Evolutionary conservation across 2,329 filamentous ascomycete species (phyloP), one percentile per base, ranked within the genome.

Genomic region (Graphiopsis chlorocephala): DNA sequence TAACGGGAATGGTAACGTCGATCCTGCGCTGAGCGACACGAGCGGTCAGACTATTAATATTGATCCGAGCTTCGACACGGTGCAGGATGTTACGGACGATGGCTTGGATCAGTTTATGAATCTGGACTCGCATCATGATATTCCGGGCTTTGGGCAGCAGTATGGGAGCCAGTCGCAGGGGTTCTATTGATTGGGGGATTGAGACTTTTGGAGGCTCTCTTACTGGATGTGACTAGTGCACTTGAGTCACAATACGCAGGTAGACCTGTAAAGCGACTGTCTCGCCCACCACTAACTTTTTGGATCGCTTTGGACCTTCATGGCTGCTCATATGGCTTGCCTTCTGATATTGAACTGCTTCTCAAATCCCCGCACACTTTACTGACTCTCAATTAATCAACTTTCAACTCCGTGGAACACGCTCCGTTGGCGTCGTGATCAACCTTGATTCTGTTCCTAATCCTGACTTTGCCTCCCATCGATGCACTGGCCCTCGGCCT

Each of bases 71-170:
- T 75, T 75, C 42, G 73, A 74, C 5, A 72, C 71, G 29, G 71
- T 72, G n/a, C 67, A 68, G 45, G 65, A 69, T 63, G 35, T 45
- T 53, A 63, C 33, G 26, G 66, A 61, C 12, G 69, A 60, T 14
- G 73, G 66, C 11, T 61, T 78, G 42, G 78, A 80, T 55, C 78
- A 80, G 23, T 59, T 59, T 17, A 64, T 64, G 62, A 50, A 58
- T 10, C n/a, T 64, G 29, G 62, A 64, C 38, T 74, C 74, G 6
- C 68, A 72, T 6, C 70, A 48, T 11, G 47, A 60, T 33, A 64
- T 75, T 62, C 64, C 70, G 28, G 72, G 71, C 5, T 75, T 74
- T 64, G 72, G 72, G 28, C 67, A 69, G 58, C 64, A 72, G 20
- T 74, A 71, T 63, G 68, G 69, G 8, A 63, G 63, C 11, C 62